Base-by-base conservation (phyloP, 768 basidiomycete species). In the Tulasnella sp. region DNA sequence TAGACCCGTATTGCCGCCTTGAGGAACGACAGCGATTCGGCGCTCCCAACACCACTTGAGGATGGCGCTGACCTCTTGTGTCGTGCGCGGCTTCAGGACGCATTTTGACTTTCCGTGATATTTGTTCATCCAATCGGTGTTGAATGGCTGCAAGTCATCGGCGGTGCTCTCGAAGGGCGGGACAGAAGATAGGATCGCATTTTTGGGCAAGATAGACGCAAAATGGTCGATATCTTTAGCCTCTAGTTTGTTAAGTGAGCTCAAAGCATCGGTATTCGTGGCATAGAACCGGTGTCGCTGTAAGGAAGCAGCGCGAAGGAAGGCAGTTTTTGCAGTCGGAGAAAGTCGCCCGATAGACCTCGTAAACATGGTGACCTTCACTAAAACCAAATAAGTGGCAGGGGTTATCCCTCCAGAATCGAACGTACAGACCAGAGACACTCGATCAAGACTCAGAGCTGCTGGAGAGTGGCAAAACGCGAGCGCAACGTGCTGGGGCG, bases 1-100 rank as follows among this genome's bases (percentile, higher is more conserved):
- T 11, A 99, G 78, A 14, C 96, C 96, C 0, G 96, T 99, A 72
- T 99, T 99, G 43, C 96, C 96, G 45, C 96, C 94, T 69, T 99
- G 96, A 1, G 96, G 96, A 2, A 96, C 92, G 53, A 98, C 78
- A n/a, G 83, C 83, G 39, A 99, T 85, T 54, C 78, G 76, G 57
- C 80, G 76, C 53, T 83, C 74, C 63, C 83, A 80, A 69, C 96
- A 98, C 74, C 83, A 88, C 66, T 82, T 83, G 66, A 98, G 74
- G 53, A 97, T 85, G 63, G 84, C 73, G 68, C 84, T 85, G 67
- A 98, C 91, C 71, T 99, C 82, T 60, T 86, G 72, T 0, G 88
- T 86, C 1, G 86, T 82, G 63, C 82, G 86, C 4, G 96, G 96
- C 67, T 85, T 89, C 50, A 98, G 74, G 11, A 99, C 86, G 25